A percentile compares a stretch with the other conserved stretches of the same genome.
These are phyloP conservation scores for Hypoxylon fragiforme DNA, from an alignment of 495 filamentous ascomycete species.

Conservation along the genomic window DNA sequence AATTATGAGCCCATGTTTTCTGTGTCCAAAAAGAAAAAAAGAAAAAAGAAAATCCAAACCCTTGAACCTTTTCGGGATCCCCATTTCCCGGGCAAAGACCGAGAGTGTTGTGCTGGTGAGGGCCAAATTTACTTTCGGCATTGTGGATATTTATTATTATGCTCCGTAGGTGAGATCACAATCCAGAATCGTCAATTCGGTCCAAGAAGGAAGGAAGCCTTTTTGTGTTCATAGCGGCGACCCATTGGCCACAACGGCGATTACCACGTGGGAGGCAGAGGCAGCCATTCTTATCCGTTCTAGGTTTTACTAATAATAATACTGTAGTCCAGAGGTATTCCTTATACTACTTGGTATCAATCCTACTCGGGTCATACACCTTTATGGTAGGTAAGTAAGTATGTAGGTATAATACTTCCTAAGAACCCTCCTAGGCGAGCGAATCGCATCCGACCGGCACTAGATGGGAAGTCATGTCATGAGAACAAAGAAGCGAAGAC, in stretches of 20 bases:
- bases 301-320: neutral
- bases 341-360: too few relatives aligned
- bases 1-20: constrained; percentile 20
- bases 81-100: neutral
- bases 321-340: too few relatives aligned
- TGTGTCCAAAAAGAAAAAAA: too few relatives aligned
- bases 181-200: neutral
- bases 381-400: neutral
- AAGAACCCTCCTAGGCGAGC: neutral
- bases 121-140: neutral
- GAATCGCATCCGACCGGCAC: too few relatives aligned
- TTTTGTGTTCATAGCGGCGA: neutral
- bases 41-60: too few relatives aligned
- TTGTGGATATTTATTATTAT: neutral
- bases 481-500: too few relatives aligned
- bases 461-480: too few relatives aligned
- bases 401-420: neutral
- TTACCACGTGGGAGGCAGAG: constrained; percentile 19
- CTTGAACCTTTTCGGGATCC: neutral
- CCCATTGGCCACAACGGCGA: constrained; percentile 1
- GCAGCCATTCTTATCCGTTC: constrained; percentile 1
- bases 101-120: neutral
- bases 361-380: too few relatives aligned
- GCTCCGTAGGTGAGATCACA: constrained; percentile 11
- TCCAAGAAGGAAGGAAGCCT: constrained; percentile 3